phyloP scores from a whole-genome alignment of 768 basidiomycete species.

The Crassisporium funariophilum region DNA sequence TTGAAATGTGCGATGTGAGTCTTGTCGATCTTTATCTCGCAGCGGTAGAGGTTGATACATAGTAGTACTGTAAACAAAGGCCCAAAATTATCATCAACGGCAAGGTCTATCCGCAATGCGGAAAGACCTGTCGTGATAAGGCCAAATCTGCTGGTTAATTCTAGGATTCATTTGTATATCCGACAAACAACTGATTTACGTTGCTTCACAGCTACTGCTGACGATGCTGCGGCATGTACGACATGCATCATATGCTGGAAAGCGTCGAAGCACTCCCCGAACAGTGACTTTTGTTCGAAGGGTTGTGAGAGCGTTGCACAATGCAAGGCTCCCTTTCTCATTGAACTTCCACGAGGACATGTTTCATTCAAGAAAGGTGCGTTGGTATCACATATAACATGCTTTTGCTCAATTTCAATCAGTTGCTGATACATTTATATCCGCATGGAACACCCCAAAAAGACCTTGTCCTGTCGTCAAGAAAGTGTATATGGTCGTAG shows the following conservation, averaged over 20 bases:
- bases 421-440: constrained; percentile 11
- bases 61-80: constrained; percentile 21
- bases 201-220: constrained; percentile 4
- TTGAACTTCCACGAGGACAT: constrained; percentile 31
- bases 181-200: background rate
- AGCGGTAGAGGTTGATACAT: background rate
- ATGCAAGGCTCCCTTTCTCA: constrained; percentile 18
- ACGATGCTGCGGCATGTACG: constrained; percentile 14
- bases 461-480: constrained; percentile 11
- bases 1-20: constrained; percentile 25
- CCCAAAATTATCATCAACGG: constrained; percentile 21
- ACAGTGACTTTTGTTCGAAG: constrained; percentile 21
- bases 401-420: background rate
- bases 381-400: constrained; percentile 5
- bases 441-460: constrained; percentile 8
- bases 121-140: constrained; percentile 26
- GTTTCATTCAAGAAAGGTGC: constrained; percentile 22
- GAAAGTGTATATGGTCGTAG: constrained; percentile 17
- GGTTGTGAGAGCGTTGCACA: constrained; percentile 13
- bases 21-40: background rate
- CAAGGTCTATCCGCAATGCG: constrained; percentile 23
- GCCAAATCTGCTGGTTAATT: constrained; percentile 11
- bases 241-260: constrained; percentile 32
- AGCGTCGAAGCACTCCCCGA: background rate
- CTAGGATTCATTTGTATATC: no score